Evolutionary conservation across 495 filamentous ascomycete genomes (phyloP).

Genomic region (Cudoniella acicularis): DNA sequence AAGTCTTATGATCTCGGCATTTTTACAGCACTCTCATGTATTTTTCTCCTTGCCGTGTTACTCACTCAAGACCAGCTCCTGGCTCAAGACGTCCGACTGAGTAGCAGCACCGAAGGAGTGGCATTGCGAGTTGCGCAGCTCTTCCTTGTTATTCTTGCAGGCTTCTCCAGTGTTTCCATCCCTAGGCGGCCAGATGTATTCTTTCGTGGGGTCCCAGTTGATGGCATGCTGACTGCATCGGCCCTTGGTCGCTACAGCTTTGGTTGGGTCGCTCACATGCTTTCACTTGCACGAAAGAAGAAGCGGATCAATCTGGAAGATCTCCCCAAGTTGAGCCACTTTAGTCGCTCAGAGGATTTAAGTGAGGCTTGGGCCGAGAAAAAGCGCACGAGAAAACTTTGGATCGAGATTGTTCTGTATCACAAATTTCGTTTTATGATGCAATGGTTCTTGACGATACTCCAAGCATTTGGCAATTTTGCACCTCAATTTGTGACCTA

Average conservation of each 20-base stretch:
- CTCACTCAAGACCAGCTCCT: conserved; percentile 36
- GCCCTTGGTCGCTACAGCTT: conserved; percentile 61
- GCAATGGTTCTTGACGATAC: conserved; percentile 52
- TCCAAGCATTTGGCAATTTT: conserved; percentile 56
- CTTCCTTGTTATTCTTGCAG: conserved; percentile 24
- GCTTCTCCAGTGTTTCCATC: conserved; percentile 40
- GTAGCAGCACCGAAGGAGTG: conserved; percentile 4
- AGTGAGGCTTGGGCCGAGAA: conserved; percentile 44
- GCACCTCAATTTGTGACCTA: conserved; percentile 67
- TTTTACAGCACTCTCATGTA: conserved; percentile 39
- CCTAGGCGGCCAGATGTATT: conserved; percentile 68
- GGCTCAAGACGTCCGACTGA: conserved; percentile 9
- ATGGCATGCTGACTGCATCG: conserved; percentile 58
- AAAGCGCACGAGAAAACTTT: conserved; percentile 49
- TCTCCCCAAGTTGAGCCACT: conserved; percentile 54
- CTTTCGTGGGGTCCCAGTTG: conserved; percentile 54
- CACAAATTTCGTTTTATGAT: conserved; percentile 50
- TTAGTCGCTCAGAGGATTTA: conserved; percentile 45
- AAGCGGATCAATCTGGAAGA: conserved; percentile 56
- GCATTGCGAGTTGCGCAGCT: conserved; percentile 37
- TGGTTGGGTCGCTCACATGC: conserved; percentile 53
- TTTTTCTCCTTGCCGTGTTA: conserved; percentile 34
- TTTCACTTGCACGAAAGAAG: conserved; percentile 47
- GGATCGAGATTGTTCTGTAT: conserved; percentile 53
- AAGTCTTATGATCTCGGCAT: conserved; percentile 44